Evolutionary conservation across 2,329 filamentous ascomycete genomes (phyloP).

Genomic region (Allantophomopsis lycopodina): DNA sequence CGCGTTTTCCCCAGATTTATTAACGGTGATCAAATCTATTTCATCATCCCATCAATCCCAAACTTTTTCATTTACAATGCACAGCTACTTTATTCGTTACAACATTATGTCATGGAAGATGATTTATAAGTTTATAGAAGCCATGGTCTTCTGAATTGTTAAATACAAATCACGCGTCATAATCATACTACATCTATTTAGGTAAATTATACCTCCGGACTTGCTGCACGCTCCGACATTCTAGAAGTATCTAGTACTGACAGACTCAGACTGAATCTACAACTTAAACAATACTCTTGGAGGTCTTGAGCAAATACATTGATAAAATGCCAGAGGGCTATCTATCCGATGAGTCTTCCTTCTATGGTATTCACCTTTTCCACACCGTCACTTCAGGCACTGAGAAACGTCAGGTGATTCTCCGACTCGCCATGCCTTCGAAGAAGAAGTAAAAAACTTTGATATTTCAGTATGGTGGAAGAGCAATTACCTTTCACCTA

Average conservation of each 20-base stretch:
- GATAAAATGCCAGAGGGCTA: conserved; percentile 6
- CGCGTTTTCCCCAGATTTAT: too few relatives aligned
- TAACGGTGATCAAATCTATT: too few relatives aligned
- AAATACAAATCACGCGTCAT: background rate
- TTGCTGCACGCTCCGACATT: background rate
- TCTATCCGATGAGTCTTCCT: conserved; percentile 33
- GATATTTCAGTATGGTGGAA: conserved; percentile 35
- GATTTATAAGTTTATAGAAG: too few relatives aligned
- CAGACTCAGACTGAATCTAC: background rate
- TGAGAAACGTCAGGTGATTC: conserved; percentile 34
- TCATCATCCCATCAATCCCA: too few relatives aligned
- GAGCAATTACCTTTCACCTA: conserved; percentile 17
- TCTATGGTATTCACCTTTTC: conserved; percentile 31
- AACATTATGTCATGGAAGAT: too few relatives aligned
- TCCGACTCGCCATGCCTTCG: conserved; percentile 29
- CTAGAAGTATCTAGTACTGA: background rate
- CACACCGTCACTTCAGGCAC: conserved; percentile 4
- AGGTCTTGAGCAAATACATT: background rate
- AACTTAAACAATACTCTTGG: background rate
- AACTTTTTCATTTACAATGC: too few relatives aligned
- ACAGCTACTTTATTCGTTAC: too few relatives aligned
- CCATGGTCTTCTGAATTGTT: background rate
- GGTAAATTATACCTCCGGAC: background rate
- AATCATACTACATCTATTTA: background rate
- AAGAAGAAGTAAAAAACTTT: conserved; percentile 35